A percentile compares a stretch with the other conserved stretches of the same genome.
Evolutionary conservation across 2,329 filamentous ascomycete species (phyloP).

Genomic region (Verticillium zaregamsianum): DNA sequence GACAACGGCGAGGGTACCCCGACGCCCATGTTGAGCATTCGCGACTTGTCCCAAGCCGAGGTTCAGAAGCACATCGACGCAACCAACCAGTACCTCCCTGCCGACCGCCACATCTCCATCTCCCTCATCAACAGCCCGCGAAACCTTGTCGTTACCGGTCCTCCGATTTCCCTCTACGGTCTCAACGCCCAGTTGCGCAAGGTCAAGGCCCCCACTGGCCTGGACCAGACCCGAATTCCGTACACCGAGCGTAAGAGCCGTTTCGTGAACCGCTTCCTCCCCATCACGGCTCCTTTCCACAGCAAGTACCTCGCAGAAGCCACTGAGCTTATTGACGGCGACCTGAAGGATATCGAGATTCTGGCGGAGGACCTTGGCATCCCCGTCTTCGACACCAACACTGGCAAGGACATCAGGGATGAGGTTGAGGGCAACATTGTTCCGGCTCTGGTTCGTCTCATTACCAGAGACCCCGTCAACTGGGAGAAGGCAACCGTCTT

Average conservation of each 20-base stretch:
- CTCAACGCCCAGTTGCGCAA: slow-evolving; percentile 93
- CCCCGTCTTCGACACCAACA: slow-evolving; percentile 86
- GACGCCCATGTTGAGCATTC: slow-evolving; percentile 96
- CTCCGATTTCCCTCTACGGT: slow-evolving; percentile 93
- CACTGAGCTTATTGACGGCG: slow-evolving; percentile 76
- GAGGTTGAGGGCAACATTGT: slow-evolving; percentile 74
- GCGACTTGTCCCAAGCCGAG: slow-evolving; percentile 80
- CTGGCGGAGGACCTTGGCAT: slow-evolving; percentile 71
- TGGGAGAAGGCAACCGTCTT: slow-evolving; percentile 96
- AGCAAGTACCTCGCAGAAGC: slow-evolving; percentile 88
- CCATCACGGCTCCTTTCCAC: slow-evolving; percentile 97
- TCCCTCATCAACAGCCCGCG: slow-evolving; percentile 95
- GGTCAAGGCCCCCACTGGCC: slow-evolving; percentile 93
- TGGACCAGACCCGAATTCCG: slow-evolving; percentile 92
- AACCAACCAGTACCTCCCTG: slow-evolving; percentile 92
- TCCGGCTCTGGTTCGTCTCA: slow-evolving; percentile 82
- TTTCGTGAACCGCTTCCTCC: slow-evolving; percentile 94
- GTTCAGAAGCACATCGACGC: slow-evolving; percentile 96
- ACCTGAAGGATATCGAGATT: slow-evolving; percentile 79
- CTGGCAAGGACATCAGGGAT: slow-evolving; percentile 75
- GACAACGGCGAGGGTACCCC: slow-evolving; percentile 94
- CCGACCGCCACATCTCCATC: slow-evolving; percentile 89
- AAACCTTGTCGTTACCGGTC: slow-evolving; percentile 94
- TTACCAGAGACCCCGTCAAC: slow-evolving; percentile 88
- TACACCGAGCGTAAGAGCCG: slow-evolving; percentile 94